A percentile compares a stretch with the other conserved stretches of the same genome.
phyloP scores from a whole-genome alignment of 179 eudicot genomes.

The Gypsophila paniculata region DNA sequence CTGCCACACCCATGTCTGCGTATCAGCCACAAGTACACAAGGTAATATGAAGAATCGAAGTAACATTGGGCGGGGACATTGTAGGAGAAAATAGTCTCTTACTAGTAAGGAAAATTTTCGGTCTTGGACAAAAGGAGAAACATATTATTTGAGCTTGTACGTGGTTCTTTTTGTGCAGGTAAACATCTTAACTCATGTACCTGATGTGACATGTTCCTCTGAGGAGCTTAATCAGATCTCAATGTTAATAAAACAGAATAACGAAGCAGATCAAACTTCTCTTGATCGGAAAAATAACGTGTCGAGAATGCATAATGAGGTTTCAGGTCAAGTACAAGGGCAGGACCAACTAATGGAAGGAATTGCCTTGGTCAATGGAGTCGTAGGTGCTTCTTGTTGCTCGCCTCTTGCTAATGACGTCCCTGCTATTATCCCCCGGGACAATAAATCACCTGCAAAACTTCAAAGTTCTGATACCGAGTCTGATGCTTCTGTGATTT shows the following conservation, averaged over 20 bases:
- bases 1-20: too few species aligned
- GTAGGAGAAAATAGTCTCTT: neutral
- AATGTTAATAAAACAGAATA: constrained; percentile 35
- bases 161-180: constrained; percentile 42
- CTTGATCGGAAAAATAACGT: neutral
- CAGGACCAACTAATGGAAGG: constrained; percentile 32
- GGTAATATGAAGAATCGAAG: too few species aligned
- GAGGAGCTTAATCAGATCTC: constrained; percentile 48
- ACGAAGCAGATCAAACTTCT: constrained; percentile 21
- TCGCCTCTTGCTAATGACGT: constrained; percentile 28
- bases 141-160: constrained; percentile 1
- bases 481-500: constrained; percentile 57
- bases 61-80: neutral
- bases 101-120: neutral
- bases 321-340: constrained; percentile 37
- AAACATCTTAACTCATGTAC: constrained; percentile 56
- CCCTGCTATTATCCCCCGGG: constrained; percentile 20
- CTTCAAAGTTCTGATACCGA: constrained; percentile 52
- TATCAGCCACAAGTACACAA: too few species aligned
- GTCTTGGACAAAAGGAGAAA: neutral
- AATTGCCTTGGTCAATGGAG: constrained; percentile 28
- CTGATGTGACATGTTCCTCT: constrained; percentile 39
- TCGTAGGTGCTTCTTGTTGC: constrained; percentile 31
- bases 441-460: constrained; percentile 33
- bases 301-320: neutral